Conservation (phyloP, 495 filamentous ascomycete genomes). For the Penicillium flavigenum region DNA sequence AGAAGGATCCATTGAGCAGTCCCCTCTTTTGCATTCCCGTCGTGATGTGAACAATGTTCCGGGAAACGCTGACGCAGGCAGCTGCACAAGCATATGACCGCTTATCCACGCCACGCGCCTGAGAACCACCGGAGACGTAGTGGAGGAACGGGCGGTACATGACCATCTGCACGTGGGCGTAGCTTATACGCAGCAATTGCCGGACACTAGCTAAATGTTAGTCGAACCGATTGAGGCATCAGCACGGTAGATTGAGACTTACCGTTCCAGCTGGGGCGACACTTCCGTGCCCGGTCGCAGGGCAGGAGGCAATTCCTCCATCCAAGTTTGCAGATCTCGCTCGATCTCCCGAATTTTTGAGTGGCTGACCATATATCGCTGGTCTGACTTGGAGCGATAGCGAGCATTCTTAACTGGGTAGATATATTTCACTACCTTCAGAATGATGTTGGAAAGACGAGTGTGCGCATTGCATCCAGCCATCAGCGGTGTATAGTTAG, state of each 20-base stretch:
- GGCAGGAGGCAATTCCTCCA: slow-evolving; percentile 69
- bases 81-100: slow-evolving; percentile 88
- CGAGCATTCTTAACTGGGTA: slow-evolving; percentile 79
- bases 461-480: slow-evolving; percentile 85
- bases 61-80: slow-evolving; percentile 86
- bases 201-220: slow-evolving; percentile 59
- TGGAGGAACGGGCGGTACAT: slow-evolving; percentile 95
- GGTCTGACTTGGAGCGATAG: slow-evolving; percentile 47
- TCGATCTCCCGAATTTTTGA: slow-evolving; percentile 89
- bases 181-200: slow-evolving; percentile 82
- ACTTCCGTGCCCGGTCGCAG: slow-evolving; percentile 76
- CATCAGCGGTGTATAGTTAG: slow-evolving; percentile 72
- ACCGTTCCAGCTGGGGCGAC: slow-evolving; percentile 73
- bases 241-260: slow-evolving; percentile 29
- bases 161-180: slow-evolving; percentile 90
- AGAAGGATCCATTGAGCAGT: slow-evolving; percentile 85
- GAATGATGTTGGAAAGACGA: slow-evolving; percentile 69
- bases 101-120: slow-evolving; percentile 72
- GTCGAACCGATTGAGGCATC: not conserved
- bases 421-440: slow-evolving; percentile 83
- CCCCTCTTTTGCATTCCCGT: slow-evolving; percentile 82
- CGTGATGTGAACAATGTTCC: slow-evolving; percentile 92
- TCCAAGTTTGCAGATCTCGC: slow-evolving; percentile 79
- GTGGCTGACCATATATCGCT: slow-evolving; percentile 84
- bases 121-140: slow-evolving; percentile 75